Conservation (phyloP, 768 basidiomycete genomes). For the Mycena chlorophos region DNA sequence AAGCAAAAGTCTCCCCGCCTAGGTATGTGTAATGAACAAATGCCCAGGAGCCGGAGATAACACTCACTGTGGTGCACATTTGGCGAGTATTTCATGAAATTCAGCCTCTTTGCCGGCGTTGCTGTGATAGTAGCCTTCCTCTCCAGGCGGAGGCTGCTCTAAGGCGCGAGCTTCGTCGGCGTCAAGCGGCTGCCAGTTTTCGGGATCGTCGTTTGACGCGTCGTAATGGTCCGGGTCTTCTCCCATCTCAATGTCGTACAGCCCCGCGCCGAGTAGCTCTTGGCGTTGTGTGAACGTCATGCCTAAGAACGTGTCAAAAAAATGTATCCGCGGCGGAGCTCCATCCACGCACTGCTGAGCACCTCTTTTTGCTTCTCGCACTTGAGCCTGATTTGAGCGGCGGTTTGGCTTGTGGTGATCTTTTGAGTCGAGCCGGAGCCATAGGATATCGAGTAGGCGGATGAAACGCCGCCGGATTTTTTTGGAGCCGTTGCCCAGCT, state of each 20-base stretch:
- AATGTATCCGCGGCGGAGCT: background rate
- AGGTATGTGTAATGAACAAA: background rate
- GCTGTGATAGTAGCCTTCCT: conserved; percentile 8
- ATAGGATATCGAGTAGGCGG: background rate
- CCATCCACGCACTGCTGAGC: background rate
- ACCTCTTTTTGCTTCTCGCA: background rate
- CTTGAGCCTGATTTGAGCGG: background rate
- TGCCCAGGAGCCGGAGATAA: too few species aligned
- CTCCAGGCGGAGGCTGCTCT: conserved; percentile 1
- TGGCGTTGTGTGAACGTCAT: background rate
- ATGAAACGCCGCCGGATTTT: background rate
- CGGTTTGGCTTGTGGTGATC: background rate
- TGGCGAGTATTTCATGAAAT: conserved; percentile 5
- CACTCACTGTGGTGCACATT: conserved; percentile 4
- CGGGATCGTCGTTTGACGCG: background rate
- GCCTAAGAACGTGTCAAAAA: background rate
- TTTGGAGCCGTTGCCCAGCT: too few species aligned
- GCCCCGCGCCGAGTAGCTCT: background rate
- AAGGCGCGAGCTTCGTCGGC: conserved; percentile 2
- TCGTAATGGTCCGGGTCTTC: background rate
- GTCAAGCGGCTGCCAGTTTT: background rate
- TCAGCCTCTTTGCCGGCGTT: conserved; percentile 7
- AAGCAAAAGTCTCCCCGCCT: background rate
- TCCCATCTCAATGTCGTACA: background rate
- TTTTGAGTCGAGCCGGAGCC: background rate